Evolutionary conservation across 2,329 filamentous ascomycete genomes (phyloP), one percentile per base, ranked within the genome.

Genomic region (Metarhizium robertsii): DNA sequence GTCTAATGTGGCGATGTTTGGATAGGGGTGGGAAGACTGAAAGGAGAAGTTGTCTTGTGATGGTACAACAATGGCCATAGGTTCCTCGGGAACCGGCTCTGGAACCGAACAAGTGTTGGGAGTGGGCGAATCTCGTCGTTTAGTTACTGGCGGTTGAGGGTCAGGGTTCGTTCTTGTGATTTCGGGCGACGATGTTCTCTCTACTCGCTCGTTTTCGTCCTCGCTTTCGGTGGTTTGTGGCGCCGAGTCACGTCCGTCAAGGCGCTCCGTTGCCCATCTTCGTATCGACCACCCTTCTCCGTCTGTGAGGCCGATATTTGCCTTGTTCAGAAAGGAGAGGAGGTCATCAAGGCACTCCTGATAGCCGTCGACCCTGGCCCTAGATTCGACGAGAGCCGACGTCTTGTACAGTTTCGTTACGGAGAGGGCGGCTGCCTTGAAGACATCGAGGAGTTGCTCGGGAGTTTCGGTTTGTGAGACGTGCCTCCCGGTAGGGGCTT

Each of bases 381-480:
- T 85, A 52, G 86, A 79, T 68, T 94, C 86, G 51, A 89, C 88
- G 36, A 84, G 79, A 13, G 89, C 87, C 3, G 92, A 92, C 43
- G 86, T 92, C 73, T 96, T 96, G 76, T 97, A 97, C 14, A 99
- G 84, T 66, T 95, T 96, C 50, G 94, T 97, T 55, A 97, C 92
- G 6, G 91, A 95, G 38, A 96, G 79, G 20, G 94, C 94, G 38
- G 94, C 94, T 16, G 88, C 85, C 71, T 91, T 94, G 79, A 99
- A 99, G 57, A 90, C 86, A 63, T 92, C 86, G 56, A 96, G 83
- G 50, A 96, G 83, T 66, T 84, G 79, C 66, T 86, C 83, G 18
- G 81, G 79, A 18, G 75, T 73, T 62, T 73, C 67, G 65, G 61
- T 62, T 48, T 65, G 65, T 46, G 62, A 58, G 53, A 64, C 58